Evolutionary conservation across 2,329 filamentous ascomycete species (phyloP), one percentile per base, ranked within the genome.

Genomic region (Lachnum nothofagi): DNA sequence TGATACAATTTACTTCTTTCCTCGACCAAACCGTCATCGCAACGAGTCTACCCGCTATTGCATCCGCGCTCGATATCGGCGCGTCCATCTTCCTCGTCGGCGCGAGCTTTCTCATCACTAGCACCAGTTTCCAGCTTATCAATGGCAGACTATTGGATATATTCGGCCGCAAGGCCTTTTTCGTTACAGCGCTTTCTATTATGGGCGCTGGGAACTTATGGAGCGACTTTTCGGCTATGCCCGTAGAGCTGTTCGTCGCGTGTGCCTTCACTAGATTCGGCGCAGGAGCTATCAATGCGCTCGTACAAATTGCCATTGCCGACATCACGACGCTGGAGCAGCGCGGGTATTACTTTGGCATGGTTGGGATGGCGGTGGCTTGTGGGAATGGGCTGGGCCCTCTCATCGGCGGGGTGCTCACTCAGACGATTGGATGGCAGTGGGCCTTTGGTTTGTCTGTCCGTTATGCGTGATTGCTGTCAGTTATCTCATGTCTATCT

Each of bases 381-480:
- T 41, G 63, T 9, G 63, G 63, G 0, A 59, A 55, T 40, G 54
- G 53, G 2, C 46, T 53, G 35, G 49, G 64, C 44, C 64, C 65
- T 8, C 35, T 67, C 1, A 37, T 67, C 19, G 65, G 64, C 7
- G 65, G 65, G 27, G 51, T 58, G 6, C 57, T 67, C 16, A 62
- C 58, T 1, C 42, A 65, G 25, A 60, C 62, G 0, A 66, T 68
- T 0, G 60, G 65, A 3, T 57, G 71, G 37, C 54, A 62, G 5
- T 69, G 69, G 54, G 56, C n/a, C 61, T 62, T 38, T 60, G 59
- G 57, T 54, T 61, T 19, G 35, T 42, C 48, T 51, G 7, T 47
- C 14, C 40, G 45, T 52, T 47, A n/a, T 43, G 22, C 16, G 76
- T 72, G 49, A 60, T 76, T 20, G 75, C 77, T 1, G 40, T 27